Conservation (phyloP, 139 green algal genomes). For the Chlorella sp. region DNA sequence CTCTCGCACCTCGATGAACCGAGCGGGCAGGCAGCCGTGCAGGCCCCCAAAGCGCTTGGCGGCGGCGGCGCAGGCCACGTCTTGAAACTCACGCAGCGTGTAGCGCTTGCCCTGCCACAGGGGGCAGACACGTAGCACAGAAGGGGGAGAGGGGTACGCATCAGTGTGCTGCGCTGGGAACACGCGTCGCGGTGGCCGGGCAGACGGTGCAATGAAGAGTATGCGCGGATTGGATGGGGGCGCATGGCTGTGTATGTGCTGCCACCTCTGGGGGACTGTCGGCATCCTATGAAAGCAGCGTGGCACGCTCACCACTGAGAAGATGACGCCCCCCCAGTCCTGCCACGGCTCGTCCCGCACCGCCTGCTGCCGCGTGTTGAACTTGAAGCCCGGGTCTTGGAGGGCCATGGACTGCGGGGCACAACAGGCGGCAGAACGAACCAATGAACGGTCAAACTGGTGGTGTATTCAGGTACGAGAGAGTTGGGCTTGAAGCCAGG, state of each 20-base stretch:
- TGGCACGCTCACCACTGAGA: not conserved
- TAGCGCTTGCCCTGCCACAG: constrained; percentile 20
- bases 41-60: constrained; percentile 30
- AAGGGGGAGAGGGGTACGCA: no score
- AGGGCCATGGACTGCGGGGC: not conserved
- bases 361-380: constrained; percentile 41
- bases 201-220: no score
- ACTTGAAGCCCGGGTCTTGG: constrained; percentile 28
- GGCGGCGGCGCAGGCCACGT: constrained; percentile 27
- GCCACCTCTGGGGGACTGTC: no score
- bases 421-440: not conserved
- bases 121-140: no score
- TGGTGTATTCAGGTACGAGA: no score
- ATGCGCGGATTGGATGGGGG: no score
- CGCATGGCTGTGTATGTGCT: no score
- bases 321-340: not conserved
- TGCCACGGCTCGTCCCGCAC: not conserved
- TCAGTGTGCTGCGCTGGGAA: no score
- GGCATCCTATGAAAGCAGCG: no score
- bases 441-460: no score
- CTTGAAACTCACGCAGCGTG: constrained; percentile 53
- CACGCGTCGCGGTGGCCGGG: no score
- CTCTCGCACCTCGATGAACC: constrained; percentile 46
- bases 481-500: constrained; percentile 29
- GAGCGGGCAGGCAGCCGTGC: constrained; percentile 38